phyloP scores from a whole-genome alignment of 1,284 basidiomycete genomes.

The Puccinia triticina region DNA sequence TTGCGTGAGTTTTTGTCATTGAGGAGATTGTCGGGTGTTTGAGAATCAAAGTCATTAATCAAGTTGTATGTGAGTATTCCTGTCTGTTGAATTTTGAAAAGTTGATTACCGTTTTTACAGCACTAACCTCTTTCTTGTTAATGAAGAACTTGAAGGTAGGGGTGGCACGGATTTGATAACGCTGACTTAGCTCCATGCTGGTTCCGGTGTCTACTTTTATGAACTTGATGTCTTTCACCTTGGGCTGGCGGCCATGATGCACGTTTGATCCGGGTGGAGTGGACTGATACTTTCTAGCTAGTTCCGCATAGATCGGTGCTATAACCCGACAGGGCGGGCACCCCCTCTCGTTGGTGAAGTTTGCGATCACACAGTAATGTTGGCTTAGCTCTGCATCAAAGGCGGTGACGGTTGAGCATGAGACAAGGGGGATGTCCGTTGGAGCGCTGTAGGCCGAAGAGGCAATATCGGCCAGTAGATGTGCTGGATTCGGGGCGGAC shows the following conservation, averaged over 20 bases:
- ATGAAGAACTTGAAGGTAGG: constrained; percentile 59
- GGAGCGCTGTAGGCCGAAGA: constrained; percentile 40
- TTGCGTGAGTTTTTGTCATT: neutral
- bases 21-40: neutral
- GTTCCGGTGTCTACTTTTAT: constrained; percentile 58
- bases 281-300: constrained; percentile 55
- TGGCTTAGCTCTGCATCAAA: constrained; percentile 55
- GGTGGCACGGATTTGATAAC: constrained; percentile 56
- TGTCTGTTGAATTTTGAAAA: constrained; percentile 26
- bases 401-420: constrained; percentile 55
- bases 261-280: constrained; percentile 46
- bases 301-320: constrained; percentile 58
- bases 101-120: neutral
- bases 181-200: constrained; percentile 54
- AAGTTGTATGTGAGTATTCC: neutral
- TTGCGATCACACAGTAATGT: constrained; percentile 56
- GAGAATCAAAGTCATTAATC: neutral
- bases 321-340: constrained; percentile 60
- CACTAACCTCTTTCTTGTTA: constrained; percentile 53
- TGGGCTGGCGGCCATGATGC: constrained; percentile 13
- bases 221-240: constrained; percentile 55
- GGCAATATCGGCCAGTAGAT: constrained; percentile 37
- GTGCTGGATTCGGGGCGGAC: neutral
- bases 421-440: constrained; percentile 41
- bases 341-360: constrained; percentile 58